Percentiles rank a stretch among this genome's conserved stretches.
These are phyloP conservation scores for Metschnikowia chrysomelidarum DNA, from an alignment of 805 yeast species.

Conservation along the genomic window DNA sequence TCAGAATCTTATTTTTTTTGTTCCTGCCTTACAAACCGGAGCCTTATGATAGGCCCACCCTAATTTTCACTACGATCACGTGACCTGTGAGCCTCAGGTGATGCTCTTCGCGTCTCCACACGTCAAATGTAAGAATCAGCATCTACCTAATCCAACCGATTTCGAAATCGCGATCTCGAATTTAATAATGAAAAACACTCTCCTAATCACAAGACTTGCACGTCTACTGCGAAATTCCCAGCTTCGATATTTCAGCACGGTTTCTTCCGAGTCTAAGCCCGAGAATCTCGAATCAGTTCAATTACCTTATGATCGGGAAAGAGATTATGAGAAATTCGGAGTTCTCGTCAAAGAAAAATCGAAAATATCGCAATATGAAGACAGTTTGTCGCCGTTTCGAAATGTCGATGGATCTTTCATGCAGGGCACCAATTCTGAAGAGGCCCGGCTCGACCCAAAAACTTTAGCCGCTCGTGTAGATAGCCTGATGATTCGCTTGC, in stretches of 20 bases:
- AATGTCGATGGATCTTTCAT: constrained; percentile 40
- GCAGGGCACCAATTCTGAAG: constrained; percentile 45
- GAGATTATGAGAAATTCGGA: constrained; percentile 6
- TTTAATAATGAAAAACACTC: no score
- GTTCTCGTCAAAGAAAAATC: constrained; percentile 16
- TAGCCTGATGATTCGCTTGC: constrained; percentile 52
- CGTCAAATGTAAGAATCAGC: no score
- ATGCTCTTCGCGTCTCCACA: no score
- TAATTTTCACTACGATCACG: no score
- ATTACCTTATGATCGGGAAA: constrained; percentile 6
- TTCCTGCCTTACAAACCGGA: no score
- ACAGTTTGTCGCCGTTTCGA: constrained; percentile 32
- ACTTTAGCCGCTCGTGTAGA: constrained; percentile 59
- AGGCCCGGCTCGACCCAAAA: constrained; percentile 54
- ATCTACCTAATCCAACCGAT: no score
- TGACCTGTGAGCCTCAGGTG: no score
- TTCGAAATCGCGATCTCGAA: no score
- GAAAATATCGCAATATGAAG: constrained; percentile 7
- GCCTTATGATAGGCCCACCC: no score
- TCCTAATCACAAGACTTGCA: no score
- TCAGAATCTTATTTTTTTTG: no score
- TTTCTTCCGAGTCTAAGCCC: not conserved
- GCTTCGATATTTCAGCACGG: not conserved
- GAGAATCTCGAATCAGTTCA: no score
- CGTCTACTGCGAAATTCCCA: not conserved